Percentiles rank a stretch among this genome's conserved stretches.
phyloP scores from a whole-genome alignment of 2,329 filamentous ascomycete species.

The Epichloe coenophiala region DNA sequence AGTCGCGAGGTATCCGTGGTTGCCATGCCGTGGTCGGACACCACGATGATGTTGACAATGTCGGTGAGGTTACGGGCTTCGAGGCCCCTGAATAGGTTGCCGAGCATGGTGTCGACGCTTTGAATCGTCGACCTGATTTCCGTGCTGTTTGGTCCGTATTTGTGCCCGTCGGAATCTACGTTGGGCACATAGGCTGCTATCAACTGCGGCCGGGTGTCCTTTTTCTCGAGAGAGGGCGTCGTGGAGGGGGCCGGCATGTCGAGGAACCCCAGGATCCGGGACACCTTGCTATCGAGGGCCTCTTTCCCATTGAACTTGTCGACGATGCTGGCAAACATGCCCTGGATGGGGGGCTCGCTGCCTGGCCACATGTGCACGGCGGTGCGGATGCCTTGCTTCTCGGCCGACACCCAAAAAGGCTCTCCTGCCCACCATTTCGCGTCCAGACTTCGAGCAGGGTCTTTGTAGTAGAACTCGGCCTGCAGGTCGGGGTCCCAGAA shows the following conservation, averaged over 20 bases:
- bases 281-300: slow-evolving; percentile 58
- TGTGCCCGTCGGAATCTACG: slow-evolving; percentile 77
- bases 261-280: slow-evolving; percentile 66
- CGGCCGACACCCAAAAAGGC: slow-evolving; percentile 81
- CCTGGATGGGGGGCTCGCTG: slow-evolving; percentile 71
- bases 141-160: slow-evolving; percentile 86
- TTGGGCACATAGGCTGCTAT: slow-evolving; percentile 93
- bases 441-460: slow-evolving; percentile 61
- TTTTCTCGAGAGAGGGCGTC: slow-evolving; percentile 31
- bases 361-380: slow-evolving; percentile 99
- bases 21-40: slow-evolving; percentile 97
- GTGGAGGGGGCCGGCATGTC: slow-evolving; percentile 66
- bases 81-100: slow-evolving; percentile 59
- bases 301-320: slow-evolving; percentile 79
- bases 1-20: slow-evolving; percentile 71
- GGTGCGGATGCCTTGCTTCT: slow-evolving; percentile 61
- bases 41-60: slow-evolving; percentile 89
- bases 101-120: slow-evolving; percentile 73
- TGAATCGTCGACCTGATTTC: slow-evolving; percentile 70
- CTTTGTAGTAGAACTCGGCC: slow-evolving; percentile 79
- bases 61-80: slow-evolving; percentile 70
- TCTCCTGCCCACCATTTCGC: slow-evolving; percentile 92
- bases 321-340: slow-evolving; percentile 63
- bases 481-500: slow-evolving; percentile 77
- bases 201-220: slow-evolving; percentile 63